Percentiles rank a stretch among this genome's conserved stretches.
These are phyloP conservation scores for Globisporangium orthogonon DNA, from an alignment of 352 stramenopile genomes.

Conservation along the genomic window DNA sequence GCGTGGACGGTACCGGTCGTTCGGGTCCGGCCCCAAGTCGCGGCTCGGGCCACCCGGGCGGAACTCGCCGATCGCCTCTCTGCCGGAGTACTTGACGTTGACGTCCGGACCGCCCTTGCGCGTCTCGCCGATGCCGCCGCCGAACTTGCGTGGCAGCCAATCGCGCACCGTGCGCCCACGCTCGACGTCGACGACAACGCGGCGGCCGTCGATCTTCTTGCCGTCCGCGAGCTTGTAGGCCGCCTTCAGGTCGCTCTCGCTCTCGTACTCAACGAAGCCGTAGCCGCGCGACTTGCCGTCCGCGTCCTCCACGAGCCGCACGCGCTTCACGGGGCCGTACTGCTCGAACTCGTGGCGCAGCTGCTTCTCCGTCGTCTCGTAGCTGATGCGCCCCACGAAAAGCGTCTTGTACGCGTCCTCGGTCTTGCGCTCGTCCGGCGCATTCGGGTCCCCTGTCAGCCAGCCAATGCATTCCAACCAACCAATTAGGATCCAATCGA, in stretches of 20 bases:
- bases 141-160: slow-evolving; percentile 93
- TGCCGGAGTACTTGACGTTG: slow-evolving; percentile 84
- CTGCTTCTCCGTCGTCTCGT: slow-evolving; percentile 98
- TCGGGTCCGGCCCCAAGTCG: slow-evolving; percentile 21
- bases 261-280: slow-evolving; percentile 98
- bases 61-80: slow-evolving; percentile 21
- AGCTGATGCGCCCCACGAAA: slow-evolving; percentile 96
- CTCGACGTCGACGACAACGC: slow-evolving; percentile 97
- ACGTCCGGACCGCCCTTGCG: slow-evolving; percentile 69
- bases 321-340: slow-evolving; percentile 88
- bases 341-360: slow-evolving; percentile 95
- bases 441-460: slow-evolving; percentile 50
- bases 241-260: slow-evolving; percentile 94
- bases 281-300: slow-evolving; percentile 93
- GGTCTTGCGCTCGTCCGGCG: slow-evolving; percentile 58
- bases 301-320: slow-evolving; percentile 84
- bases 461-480: too few species aligned
- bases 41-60: slow-evolving; percentile 11
- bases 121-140: slow-evolving; percentile 90
- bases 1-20: slow-evolving; percentile 26
- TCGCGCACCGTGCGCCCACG: slow-evolving; percentile 95
- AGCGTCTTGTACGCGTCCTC: slow-evolving; percentile 96
- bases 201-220: slow-evolving; percentile 95
- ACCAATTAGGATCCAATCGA: not conserved
- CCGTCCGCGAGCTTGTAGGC: slow-evolving; percentile 94